Base-by-base conservation (phyloP, 768 basidiomycete genomes). In the Boletus fagicola region DNA sequence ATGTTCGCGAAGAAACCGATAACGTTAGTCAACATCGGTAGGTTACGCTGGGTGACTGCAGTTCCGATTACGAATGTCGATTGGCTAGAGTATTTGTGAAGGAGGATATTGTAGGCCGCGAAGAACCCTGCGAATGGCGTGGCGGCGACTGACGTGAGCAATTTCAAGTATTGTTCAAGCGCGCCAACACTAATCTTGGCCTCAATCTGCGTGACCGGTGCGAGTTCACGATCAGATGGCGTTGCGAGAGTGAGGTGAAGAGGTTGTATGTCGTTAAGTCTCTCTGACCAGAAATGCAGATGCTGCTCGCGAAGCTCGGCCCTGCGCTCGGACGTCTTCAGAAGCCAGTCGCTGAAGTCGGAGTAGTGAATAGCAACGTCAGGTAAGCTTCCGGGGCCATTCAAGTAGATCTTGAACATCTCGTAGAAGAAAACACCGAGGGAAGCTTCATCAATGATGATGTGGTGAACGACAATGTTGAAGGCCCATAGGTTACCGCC, bases 31-130 rank as follows among this genome's bases (percentile, higher is more conserved):
- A 71, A 49, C 57, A 72, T 62, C 5, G 69, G 61, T 12, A 71
- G 55, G 49, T 67, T 71, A 20, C 70, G 64, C 31, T 72, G 70
- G 5, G 68, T 71, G 56, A 70, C 70, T 7, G 70, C 64, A 39
- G 70, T 71, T 12, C 70, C 70, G 15, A 71, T 64, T 4, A 65
- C 60, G 50, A 71, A 70, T 0, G 66, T 66, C 18, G 62, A 55
- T 42, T 71, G 70, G 15, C 63, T 57, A n/a, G 70, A 72, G 56
- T 71, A 72, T 20, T 71, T 71, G 65, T 72, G 65, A 49, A 71
- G 66, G 15, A 71, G 68, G n/a, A 71, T n/a, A 11, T 71, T 71
- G 50, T 71, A 71, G 4, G 63, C 69, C 2, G 69, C 70, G 33
- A 71, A 71, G 59, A 71, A 71, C 15, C 65, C 70, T 46, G 69